phyloP scores from a whole-genome alignment of 805 yeast species.

The Ogataea glucozyma region DNA sequence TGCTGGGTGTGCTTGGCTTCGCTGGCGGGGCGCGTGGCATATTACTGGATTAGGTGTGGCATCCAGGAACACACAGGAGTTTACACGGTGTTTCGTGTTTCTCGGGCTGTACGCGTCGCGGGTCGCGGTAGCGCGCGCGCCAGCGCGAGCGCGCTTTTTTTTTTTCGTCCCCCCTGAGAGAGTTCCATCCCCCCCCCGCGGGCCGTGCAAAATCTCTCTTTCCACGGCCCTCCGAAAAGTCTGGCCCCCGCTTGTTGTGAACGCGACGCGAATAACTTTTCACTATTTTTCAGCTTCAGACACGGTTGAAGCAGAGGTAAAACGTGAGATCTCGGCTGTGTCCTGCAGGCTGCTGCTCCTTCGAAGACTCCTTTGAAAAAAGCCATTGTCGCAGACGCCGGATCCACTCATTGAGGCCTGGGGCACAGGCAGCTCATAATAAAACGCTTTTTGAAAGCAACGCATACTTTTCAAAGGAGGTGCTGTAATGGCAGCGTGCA shows the following conservation, averaged over 20 bases:
- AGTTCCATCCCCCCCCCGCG: too few species aligned
- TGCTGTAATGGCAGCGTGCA: conserved; percentile 3
- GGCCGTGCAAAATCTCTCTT: too few species aligned
- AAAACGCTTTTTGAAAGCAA: conserved; percentile 4
- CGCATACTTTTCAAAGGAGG: conserved; percentile 7
- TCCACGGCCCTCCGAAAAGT: background rate
- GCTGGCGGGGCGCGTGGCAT: background rate
- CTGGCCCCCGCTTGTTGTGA: conserved; percentile 3
- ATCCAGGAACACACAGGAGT: background rate
- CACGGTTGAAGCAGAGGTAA: conserved; percentile 11
- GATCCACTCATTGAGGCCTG: background rate
- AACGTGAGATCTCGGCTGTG: conserved; percentile 8
- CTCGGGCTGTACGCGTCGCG: too few species aligned
- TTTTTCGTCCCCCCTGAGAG: background rate
- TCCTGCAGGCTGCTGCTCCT: conserved; percentile 7
- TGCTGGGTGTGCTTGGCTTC: too few species aligned
- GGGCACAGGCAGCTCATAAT: conserved; percentile 7
- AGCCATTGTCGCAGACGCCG: conserved; percentile 2
- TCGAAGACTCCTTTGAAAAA: conserved; percentile 8
- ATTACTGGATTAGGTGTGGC: too few species aligned
- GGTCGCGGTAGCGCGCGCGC: background rate
- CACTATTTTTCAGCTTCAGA: conserved; percentile 1
- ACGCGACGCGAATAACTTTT: conserved; percentile 5
- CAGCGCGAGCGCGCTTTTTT: background rate
- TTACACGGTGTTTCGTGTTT: too few species aligned